Conservation (phyloP, 257 asterid genomes). For the Fraxinus americana region DNA sequence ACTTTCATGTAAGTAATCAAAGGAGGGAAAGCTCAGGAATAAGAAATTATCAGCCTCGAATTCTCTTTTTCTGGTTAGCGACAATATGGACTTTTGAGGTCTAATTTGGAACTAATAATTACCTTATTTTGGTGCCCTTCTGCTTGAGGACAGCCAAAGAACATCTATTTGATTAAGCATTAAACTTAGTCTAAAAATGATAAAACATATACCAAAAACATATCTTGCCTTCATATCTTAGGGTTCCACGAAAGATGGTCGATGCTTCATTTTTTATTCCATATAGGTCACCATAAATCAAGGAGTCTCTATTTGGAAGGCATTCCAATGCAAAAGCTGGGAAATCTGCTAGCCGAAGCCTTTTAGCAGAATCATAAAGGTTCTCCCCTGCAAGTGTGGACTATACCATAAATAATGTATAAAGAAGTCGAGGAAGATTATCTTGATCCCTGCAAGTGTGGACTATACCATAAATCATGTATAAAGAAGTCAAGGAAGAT, state of each 20-base stretch:
- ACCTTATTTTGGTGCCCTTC: not conserved
- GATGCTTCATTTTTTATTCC: slow-evolving; percentile 84
- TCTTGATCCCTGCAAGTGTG: slow-evolving; percentile 49
- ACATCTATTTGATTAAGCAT: not conserved
- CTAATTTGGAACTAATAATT: not conserved
- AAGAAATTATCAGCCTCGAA: not conserved
- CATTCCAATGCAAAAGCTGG: slow-evolving; percentile 98
- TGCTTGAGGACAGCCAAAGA: not conserved
- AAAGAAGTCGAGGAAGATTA: not conserved
- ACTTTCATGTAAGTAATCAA: not conserved
- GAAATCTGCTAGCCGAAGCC: slow-evolving; percentile 66
- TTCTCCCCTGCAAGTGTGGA: slow-evolving; percentile 61
- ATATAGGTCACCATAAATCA: slow-evolving; percentile 81
- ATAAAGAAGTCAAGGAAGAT: slow-evolving; percentile 7
- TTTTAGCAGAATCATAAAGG: slow-evolving; percentile 85
- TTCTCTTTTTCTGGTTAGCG: not conserved
- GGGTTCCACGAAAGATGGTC: slow-evolving; percentile 89
- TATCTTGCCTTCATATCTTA: slow-evolving; percentile 82
- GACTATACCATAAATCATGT: not conserved
- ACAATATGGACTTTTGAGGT: not conserved
- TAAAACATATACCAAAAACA: slow-evolving; percentile 11
- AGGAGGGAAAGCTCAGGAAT: not conserved
- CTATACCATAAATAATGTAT: slow-evolving; percentile 5
- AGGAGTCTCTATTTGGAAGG: slow-evolving; percentile 90
- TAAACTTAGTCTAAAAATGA: not conserved